phyloP scores from a whole-genome alignment of 2,329 filamentous ascomycete genomes.

The Nemania diffusa region DNA sequence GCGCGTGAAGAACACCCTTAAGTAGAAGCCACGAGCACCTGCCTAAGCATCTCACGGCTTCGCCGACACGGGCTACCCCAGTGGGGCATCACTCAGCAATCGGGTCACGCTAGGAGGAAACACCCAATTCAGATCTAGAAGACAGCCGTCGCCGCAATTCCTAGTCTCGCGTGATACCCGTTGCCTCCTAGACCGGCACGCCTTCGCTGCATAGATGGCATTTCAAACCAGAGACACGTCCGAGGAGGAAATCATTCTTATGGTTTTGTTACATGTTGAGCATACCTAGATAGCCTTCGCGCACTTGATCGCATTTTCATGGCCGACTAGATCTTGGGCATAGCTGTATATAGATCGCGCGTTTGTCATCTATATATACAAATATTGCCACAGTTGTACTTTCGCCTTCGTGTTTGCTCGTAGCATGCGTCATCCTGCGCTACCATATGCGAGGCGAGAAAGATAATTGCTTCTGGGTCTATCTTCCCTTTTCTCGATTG shows the following conservation, averaged over 20 bases:
- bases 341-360: constrained; percentile 29
- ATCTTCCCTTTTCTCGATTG: too few species aligned
- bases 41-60: neutral
- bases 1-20: constrained; percentile 82
- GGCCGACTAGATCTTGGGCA: constrained; percentile 21
- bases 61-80: neutral
- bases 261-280: constrained; percentile 4
- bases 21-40: constrained; percentile 73
- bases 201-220: constrained; percentile 20
- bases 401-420: neutral
- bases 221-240: constrained; percentile 16
- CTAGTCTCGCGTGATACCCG: constrained; percentile 7
- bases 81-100: neutral
- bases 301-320: constrained; percentile 13
- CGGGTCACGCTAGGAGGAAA: constrained; percentile 9
- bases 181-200: neutral
- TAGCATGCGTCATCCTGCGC: neutral
- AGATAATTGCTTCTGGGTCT: too few species aligned
- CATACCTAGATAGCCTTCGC: constrained; percentile 17
- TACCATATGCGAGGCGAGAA: neutral
- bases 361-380: constrained; percentile 22
- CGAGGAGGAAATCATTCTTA: neutral
- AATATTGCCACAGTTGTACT: neutral
- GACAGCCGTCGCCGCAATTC: neutral
- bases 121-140: constrained; percentile 12